phyloP scores from a whole-genome alignment of 495 filamentous ascomycete genomes.

The Lasiosphaeriaceae sp. region DNA sequence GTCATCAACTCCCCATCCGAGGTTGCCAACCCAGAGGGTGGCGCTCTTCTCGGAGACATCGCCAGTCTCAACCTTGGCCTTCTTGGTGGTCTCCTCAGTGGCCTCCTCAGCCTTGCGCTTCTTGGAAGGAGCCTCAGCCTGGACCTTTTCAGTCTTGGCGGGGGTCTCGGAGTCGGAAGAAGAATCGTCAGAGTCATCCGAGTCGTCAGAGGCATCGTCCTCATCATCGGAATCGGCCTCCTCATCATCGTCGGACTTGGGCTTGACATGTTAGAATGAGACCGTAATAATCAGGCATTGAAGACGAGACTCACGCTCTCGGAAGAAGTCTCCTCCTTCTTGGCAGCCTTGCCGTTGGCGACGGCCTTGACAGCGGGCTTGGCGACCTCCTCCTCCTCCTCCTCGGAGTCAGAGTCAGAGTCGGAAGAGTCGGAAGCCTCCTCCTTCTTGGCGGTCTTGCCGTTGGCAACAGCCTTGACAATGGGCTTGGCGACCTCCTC shows the following conservation, averaged over 20 bases:
- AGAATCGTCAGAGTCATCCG: slow-evolving; percentile 16
- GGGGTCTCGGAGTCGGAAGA: slow-evolving; percentile 38
- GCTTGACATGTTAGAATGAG: slow-evolving; percentile 7
- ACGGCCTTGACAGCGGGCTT: slow-evolving; percentile 22
- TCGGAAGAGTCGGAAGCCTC: slow-evolving; percentile 17
- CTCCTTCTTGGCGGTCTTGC: slow-evolving; percentile 32
- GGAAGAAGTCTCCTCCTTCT: slow-evolving; percentile 26
- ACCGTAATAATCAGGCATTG: not conserved
- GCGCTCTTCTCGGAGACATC: slow-evolving; percentile 48
- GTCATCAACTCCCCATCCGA: slow-evolving; percentile 94
- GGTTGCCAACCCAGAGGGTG: slow-evolving; percentile 83
- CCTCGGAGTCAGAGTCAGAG: slow-evolving; percentile 37
- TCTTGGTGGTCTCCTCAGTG: slow-evolving; percentile 72
- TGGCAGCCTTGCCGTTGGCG: slow-evolving; percentile 4
- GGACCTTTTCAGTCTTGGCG: slow-evolving; percentile 30
- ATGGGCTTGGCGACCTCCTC: slow-evolving; percentile 41
- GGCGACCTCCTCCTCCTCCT: slow-evolving; percentile 9
- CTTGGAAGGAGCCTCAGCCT: slow-evolving; percentile 43
- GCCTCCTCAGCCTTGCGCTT: slow-evolving; percentile 59
- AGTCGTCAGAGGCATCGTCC: slow-evolving; percentile 26
- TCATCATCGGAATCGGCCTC: slow-evolving; percentile 22
- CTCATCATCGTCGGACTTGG: slow-evolving; percentile 28
- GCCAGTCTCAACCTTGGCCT: slow-evolving; percentile 66
- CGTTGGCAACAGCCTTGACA: slow-evolving; percentile 30
- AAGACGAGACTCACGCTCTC: slow-evolving; percentile 26